A percentile compares a stretch with the other conserved stretches of the same genome.
phyloP scores from a whole-genome alignment of 352 stramenopile species.

The Globisporangium sylvaticum region DNA sequence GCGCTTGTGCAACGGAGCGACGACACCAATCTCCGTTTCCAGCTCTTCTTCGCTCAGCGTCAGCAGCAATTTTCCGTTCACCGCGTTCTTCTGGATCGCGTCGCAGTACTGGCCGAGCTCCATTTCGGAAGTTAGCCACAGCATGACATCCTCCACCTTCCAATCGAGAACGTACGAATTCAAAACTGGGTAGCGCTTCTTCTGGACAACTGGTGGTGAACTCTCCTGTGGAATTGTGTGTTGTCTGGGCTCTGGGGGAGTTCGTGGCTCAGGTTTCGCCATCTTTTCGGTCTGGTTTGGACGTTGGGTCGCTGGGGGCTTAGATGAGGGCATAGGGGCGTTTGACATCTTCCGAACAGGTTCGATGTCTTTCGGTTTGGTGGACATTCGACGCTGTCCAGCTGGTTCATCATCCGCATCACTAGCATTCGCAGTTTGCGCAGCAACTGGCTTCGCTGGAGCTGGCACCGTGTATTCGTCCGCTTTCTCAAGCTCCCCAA shows the following conservation, averaged over 20 bases:
- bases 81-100: constrained; percentile 30
- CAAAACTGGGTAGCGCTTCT: background rate
- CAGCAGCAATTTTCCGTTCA: constrained; percentile 43
- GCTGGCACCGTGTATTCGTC: constrained; percentile 12
- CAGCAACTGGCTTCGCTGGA: background rate
- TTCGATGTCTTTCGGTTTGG: background rate
- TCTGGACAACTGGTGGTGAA: background rate
- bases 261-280: background rate
- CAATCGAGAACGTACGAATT: constrained; percentile 30
- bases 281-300: background rate
- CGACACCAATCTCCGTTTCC: constrained; percentile 30
- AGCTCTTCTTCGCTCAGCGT: constrained; percentile 38
- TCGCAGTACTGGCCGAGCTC: constrained; percentile 40
- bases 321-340: background rate
- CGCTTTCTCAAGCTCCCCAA: background rate
- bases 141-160: constrained; percentile 48
- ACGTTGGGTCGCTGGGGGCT: background rate
- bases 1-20: constrained; percentile 32
- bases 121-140: constrained; percentile 44
- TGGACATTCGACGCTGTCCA: background rate
- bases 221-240: background rate
- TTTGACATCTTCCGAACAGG: background rate
- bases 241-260: background rate
- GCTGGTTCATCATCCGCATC: background rate
- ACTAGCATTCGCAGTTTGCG: background rate